phyloP scores from a whole-genome alignment of 176 grass and related monocot species.

The Leersia perrieri region DNA sequence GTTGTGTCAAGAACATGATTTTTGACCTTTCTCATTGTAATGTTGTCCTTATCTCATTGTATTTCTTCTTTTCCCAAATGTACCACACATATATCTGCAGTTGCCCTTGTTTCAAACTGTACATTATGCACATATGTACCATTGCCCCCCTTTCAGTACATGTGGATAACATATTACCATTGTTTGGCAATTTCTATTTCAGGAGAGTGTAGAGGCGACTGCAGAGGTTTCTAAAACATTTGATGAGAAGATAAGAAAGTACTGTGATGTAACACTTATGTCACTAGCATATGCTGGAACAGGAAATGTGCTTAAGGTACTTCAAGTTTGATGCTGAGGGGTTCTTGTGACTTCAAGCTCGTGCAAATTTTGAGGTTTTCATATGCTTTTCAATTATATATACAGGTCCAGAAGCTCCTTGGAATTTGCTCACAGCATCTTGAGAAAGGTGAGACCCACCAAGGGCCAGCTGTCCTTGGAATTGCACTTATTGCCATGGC shows the following conservation, averaged over 20 bases:
- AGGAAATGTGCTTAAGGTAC: constrained; percentile 96
- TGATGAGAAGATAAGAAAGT: constrained; percentile 98
- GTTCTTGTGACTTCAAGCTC: not conserved
- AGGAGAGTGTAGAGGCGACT: constrained; percentile 88
- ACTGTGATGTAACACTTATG: constrained; percentile 95
- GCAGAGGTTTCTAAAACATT: constrained; percentile 96
- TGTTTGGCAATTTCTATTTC: constrained; percentile 31
- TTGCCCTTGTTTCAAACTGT: not conserved
- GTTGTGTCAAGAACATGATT: not conserved
- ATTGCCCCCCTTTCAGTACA: constrained; percentile 3
- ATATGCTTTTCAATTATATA: not conserved
- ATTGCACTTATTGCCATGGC: constrained; percentile 97
- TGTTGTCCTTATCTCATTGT: not conserved
- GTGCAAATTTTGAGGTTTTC: not conserved
- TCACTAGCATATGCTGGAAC: constrained; percentile 98
- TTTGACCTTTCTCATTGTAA: not conserved
- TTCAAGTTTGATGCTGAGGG: not conserved
- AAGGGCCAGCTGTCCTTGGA: constrained; percentile 98
- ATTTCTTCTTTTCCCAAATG: constrained; percentile 3
- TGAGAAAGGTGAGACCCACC: constrained; percentile 91
- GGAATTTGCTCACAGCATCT: constrained; percentile 92
- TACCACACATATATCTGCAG: not conserved
- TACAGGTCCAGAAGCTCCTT: constrained; percentile 90
- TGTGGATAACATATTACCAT: not conserved
- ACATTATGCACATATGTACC: not conserved